Evolutionary conservation across 805 yeast species (phyloP).

Genomic region (Martiniozyma abietophila): DNA sequence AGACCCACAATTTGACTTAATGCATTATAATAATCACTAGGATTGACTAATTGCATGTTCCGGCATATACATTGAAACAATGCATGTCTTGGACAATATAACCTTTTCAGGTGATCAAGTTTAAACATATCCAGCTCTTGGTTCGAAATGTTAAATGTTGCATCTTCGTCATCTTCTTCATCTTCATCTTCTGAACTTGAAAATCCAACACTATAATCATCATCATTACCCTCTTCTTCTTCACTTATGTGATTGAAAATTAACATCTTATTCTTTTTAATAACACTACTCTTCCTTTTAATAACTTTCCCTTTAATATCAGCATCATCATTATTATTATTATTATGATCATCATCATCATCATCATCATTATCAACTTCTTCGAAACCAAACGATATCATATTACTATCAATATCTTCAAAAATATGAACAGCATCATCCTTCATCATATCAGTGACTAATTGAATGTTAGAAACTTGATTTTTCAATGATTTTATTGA

Average conservation of each 20-base stretch:
- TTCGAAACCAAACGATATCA: conserved; percentile 11
- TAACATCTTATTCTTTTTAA: background rate
- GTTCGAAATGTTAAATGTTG: conserved; percentile 13
- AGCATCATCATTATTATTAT: background rate
- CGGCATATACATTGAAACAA: conserved; percentile 20
- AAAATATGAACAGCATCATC: conserved; percentile 1
- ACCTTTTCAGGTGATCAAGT: conserved; percentile 14
- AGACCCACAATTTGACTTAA: no score
- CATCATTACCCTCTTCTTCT: conserved; percentile 13
- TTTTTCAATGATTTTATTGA: conserved; percentile 16
- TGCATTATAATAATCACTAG: no score
- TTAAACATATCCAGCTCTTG: conserved; percentile 23
- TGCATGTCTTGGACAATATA: conserved; percentile 22
- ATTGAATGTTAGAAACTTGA: conserved; percentile 16
- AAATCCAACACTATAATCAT: conserved; percentile 6
- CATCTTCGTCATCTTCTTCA: conserved; percentile 11
- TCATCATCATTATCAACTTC: conserved; percentile 4
- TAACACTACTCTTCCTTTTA: background rate
- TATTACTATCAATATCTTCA: background rate
- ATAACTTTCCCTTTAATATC: conserved; percentile 3
- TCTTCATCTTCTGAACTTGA: conserved; percentile 12
- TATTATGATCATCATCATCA: conserved; percentile 6
- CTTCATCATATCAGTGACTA: conserved; percentile 11
- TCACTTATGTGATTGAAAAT: conserved; percentile 9
- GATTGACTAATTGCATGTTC: conserved; percentile 10